Conservation (phyloP, 495 filamentous ascomycete species). For the Penicillium egyptiacum region DNA sequence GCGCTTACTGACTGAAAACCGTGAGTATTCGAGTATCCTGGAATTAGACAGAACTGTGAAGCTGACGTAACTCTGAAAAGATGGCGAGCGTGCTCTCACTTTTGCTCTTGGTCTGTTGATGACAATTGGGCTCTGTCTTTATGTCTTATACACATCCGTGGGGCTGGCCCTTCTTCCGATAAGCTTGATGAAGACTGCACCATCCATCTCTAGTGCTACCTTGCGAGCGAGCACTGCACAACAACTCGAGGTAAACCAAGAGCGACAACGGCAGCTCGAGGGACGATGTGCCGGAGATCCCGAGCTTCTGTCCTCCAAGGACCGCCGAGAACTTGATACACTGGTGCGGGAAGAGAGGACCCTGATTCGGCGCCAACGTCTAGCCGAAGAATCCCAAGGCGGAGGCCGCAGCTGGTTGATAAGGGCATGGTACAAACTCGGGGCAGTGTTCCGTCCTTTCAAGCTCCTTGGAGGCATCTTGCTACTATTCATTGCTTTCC, state of each 20-base stretch:
- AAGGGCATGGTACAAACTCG: constrained; percentile 70
- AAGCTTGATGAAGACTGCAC: constrained; percentile 84
- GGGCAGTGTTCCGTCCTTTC: constrained; percentile 75
- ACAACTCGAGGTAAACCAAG: constrained; percentile 80
- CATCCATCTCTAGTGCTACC: constrained; percentile 73
- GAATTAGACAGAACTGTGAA: not conserved
- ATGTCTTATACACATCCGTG: constrained; percentile 82
- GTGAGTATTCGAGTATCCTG: constrained; percentile 43
- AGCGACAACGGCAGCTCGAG: constrained; percentile 88
- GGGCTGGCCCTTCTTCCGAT: constrained; percentile 89
- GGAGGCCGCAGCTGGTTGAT: constrained; percentile 69
- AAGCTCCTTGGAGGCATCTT: constrained; percentile 83
- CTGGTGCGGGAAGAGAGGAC: constrained; percentile 89
- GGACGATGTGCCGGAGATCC: constrained; percentile 75
- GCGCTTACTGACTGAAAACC: constrained; percentile 75
- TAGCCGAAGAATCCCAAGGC: constrained; percentile 77
- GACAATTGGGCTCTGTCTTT: constrained; percentile 79
- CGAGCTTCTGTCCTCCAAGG: constrained; percentile 74
- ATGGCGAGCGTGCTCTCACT: constrained; percentile 87
- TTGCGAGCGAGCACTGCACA: constrained; percentile 71
- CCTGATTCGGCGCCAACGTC: constrained; percentile 80
- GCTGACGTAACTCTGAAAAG: constrained; percentile 35
- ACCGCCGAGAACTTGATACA: constrained; percentile 82
- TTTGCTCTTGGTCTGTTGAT: constrained; percentile 86
- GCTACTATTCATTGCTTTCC: constrained; percentile 65